Conservation (phyloP, 2,329 filamentous ascomycete genomes). For the Celoporthe dispersa region DNA sequence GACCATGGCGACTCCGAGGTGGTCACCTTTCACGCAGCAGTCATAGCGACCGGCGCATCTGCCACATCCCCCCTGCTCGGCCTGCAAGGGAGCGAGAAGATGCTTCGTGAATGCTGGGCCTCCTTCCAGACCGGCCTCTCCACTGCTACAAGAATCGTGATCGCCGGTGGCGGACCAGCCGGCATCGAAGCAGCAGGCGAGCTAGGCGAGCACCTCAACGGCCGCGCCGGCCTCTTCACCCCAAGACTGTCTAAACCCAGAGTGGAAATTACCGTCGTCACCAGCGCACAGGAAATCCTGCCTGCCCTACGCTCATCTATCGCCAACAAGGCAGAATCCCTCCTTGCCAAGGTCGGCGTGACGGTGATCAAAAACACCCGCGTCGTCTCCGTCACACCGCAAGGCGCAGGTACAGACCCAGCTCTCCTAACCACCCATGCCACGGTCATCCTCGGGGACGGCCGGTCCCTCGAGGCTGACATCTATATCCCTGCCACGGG, state of each 20-base stretch:
- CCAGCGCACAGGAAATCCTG: conserved; percentile 43
- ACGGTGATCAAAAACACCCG: conserved; percentile 46
- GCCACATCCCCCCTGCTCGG: conserved; percentile 50
- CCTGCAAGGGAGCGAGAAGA: conserved; percentile 41
- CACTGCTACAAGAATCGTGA: conserved; percentile 46
- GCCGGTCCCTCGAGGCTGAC: conserved; percentile 45
- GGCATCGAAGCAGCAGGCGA: conserved; percentile 55
- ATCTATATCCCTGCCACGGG: conserved; percentile 54
- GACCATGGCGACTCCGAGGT: conserved; percentile 28
- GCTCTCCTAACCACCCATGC: conserved; percentile 35
- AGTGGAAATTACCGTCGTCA: conserved; percentile 51
- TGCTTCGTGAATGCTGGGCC: conserved; percentile 42
- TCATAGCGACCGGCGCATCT: conserved; percentile 54
- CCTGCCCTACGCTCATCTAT: conserved; percentile 45
- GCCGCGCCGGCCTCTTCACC: conserved; percentile 44
- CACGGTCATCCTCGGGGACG: conserved; percentile 45
- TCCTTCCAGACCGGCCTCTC: conserved; percentile 46
- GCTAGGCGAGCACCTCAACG: conserved; percentile 56
- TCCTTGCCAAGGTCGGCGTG: conserved; percentile 51
- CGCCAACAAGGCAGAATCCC: conserved; percentile 45
- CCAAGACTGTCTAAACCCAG: conserved; percentile 40
- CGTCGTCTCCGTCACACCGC: conserved; percentile 41
- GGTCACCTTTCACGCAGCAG: conserved; percentile 48
- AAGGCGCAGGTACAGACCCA: conserved; percentile 36
- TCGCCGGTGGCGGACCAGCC: conserved; percentile 49